phyloP scores from a whole-genome alignment of 2,329 filamentous ascomycete genomes.

The Calonectria pteridis region DNA sequence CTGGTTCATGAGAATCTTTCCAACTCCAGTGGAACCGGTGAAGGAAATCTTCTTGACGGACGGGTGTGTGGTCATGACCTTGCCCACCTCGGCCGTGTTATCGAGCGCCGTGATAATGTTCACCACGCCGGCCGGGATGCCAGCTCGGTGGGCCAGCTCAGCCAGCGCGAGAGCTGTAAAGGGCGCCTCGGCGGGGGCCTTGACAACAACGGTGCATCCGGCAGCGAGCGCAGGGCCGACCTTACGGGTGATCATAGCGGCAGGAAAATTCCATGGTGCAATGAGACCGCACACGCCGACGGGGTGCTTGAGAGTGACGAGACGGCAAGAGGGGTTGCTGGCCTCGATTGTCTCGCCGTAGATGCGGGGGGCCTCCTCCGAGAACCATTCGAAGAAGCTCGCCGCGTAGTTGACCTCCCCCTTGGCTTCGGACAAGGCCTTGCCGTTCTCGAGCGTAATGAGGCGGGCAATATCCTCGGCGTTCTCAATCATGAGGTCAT shows the following conservation, averaged over 20 bases:
- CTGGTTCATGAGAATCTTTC: constrained; percentile 74
- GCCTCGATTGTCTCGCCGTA: constrained; percentile 63
- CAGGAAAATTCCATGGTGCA: constrained; percentile 69
- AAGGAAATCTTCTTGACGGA: constrained; percentile 78
- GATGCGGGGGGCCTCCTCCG: constrained; percentile 70
- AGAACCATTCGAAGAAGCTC: constrained; percentile 74
- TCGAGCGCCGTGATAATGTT: constrained; percentile 84
- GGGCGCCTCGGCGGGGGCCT: constrained; percentile 90
- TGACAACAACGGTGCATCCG: constrained; percentile 84
- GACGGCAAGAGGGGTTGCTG: constrained; percentile 69
- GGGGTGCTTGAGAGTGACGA: constrained; percentile 49
- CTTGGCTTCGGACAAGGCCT: constrained; percentile 72
- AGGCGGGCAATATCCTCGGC: constrained; percentile 74
- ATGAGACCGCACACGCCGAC: constrained; percentile 52
- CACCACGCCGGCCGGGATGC: constrained; percentile 87
- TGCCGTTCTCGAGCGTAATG: constrained; percentile 80
- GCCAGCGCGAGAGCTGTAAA: constrained; percentile 88
- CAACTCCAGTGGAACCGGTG: constrained; percentile 69
- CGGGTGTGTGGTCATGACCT: constrained; percentile 57
- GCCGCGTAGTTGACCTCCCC: constrained; percentile 70
- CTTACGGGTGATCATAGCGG: constrained; percentile 64
- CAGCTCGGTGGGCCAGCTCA: constrained; percentile 85
- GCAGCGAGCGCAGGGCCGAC: constrained; percentile 71
- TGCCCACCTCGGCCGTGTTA: constrained; percentile 83
- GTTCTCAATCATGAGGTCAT: constrained; percentile 75